Evolutionary conservation across 768 basidiomycete genomes (phyloP).

Genomic region (Galerina marginata): DNA sequence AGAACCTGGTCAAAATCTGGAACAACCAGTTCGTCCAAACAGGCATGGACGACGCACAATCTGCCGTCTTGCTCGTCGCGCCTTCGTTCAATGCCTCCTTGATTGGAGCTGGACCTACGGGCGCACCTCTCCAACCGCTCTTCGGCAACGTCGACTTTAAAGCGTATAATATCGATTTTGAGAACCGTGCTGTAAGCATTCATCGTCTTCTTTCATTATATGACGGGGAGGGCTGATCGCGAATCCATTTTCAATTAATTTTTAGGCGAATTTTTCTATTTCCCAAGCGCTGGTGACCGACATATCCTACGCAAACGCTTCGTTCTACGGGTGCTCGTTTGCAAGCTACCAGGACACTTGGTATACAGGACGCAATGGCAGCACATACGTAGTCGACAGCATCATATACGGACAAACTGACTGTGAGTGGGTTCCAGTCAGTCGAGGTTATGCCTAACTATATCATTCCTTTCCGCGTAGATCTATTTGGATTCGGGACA

Average conservation of each 20-base stretch:
- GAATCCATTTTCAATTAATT: not conserved
- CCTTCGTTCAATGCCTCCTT: slow-evolving; percentile 62
- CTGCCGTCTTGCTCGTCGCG: slow-evolving; percentile 61
- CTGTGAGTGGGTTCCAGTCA: slow-evolving; percentile 42
- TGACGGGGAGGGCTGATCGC: not conserved
- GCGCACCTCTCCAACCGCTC: slow-evolving; percentile 54
- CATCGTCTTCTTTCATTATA: not conserved
- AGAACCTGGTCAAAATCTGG: slow-evolving; percentile 64
- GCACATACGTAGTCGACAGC: slow-evolving; percentile 66
- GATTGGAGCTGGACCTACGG: slow-evolving; percentile 64
- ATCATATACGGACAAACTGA: slow-evolving; percentile 69
- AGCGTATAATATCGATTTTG: slow-evolving; percentile 70
- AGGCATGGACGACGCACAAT: slow-evolving; percentile 59
- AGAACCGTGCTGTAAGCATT: slow-evolving; percentile 63
- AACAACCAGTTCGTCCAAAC: slow-evolving; percentile 47
- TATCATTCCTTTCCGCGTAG: slow-evolving; percentile 29
- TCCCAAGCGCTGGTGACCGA: slow-evolving; percentile 67
- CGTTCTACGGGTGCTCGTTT: slow-evolving; percentile 68
- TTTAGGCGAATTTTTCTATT: slow-evolving; percentile 59
- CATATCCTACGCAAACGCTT: slow-evolving; percentile 69
- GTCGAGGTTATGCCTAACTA: not conserved
- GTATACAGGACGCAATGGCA: slow-evolving; percentile 64
- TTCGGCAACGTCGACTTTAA: slow-evolving; percentile 66
- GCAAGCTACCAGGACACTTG: slow-evolving; percentile 70
- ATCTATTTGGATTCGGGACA: slow-evolving; percentile 66